Conservation (phyloP, 2,329 filamentous ascomycete genomes). For the Chaetomium sp. region DNA sequence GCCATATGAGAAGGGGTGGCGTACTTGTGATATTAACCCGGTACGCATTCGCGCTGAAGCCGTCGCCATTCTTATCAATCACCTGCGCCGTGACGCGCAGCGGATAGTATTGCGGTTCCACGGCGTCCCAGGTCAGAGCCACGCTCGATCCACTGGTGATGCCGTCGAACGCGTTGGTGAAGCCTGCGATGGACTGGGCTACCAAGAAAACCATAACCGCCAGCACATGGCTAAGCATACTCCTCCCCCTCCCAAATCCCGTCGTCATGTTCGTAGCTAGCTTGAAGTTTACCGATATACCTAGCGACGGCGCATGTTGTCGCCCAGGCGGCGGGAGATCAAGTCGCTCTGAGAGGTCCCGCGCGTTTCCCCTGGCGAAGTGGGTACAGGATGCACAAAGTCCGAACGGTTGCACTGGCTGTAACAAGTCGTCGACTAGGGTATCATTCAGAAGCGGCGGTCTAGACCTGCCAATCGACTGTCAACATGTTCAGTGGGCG, state of each 20-base stretch:
- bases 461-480: neutral
- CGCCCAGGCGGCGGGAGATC: neutral
- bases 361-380: neutral
- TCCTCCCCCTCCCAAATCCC: neutral
- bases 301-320: constrained; percentile 15
- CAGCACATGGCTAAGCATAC: constrained; percentile 7
- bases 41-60: constrained; percentile 30
- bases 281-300: neutral
- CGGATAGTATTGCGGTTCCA: constrained; percentile 32
- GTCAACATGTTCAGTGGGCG: constrained; percentile 5
- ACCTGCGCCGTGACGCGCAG: constrained; percentile 35
- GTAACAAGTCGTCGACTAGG: neutral
- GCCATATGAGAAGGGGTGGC: constrained; percentile 9
- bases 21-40: constrained; percentile 35
- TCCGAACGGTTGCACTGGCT: neutral
- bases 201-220: constrained; percentile 8
- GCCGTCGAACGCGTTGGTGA: constrained; percentile 36
- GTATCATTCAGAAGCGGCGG: neutral
- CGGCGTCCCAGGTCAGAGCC: constrained; percentile 32
- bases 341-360: neutral
- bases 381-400: neutral
- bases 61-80: constrained; percentile 33
- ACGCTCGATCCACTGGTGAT: constrained; percentile 30
- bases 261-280: constrained; percentile 12
- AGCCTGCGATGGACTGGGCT: constrained; percentile 24